These are phyloP conservation scores for Pyrus communis DNA, from an alignment of 306 rosid genomes.

Conservation along the genomic window DNA sequence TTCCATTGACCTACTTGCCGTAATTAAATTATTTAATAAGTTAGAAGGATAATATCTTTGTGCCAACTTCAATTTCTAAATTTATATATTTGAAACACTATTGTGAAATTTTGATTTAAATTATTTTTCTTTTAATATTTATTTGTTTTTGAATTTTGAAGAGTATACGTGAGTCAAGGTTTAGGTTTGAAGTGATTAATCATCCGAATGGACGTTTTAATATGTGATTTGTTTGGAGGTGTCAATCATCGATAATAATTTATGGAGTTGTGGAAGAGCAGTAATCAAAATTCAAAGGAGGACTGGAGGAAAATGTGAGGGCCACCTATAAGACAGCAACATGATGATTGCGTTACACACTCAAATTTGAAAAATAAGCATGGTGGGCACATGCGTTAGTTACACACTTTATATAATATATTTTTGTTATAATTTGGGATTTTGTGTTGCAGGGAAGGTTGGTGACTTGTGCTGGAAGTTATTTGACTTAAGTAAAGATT, in stretches of 20 bases:
- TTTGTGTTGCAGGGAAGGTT: not conserved
- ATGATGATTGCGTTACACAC: not conserved
- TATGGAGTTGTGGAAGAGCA: constrained; percentile 1
- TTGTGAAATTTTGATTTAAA: not conserved
- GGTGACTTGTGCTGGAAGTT: not conserved
- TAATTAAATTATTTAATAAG: too few relatives aligned
- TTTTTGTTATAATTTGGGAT: not conserved
- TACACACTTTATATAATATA: not conserved
- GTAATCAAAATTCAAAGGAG: not conserved
- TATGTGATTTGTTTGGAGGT: not conserved
- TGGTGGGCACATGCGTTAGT: not conserved
- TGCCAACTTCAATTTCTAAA: too few relatives aligned
- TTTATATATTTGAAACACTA: too few relatives aligned
- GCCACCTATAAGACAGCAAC: not conserved
- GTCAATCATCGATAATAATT: not conserved
- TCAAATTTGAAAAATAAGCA: not conserved
- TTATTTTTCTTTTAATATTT: not conserved
- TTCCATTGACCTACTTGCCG: too few relatives aligned
- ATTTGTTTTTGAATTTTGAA: not conserved
- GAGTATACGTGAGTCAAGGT: not conserved
- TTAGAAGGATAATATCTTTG: too few relatives aligned
- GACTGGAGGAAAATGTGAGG: not conserved
- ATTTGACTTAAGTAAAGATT: too few relatives aligned
- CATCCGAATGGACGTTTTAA: not conserved
- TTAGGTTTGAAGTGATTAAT: not conserved